Base-by-base conservation (phyloP, 805 yeast genomes). In the Teunomyces stri region DNA sequence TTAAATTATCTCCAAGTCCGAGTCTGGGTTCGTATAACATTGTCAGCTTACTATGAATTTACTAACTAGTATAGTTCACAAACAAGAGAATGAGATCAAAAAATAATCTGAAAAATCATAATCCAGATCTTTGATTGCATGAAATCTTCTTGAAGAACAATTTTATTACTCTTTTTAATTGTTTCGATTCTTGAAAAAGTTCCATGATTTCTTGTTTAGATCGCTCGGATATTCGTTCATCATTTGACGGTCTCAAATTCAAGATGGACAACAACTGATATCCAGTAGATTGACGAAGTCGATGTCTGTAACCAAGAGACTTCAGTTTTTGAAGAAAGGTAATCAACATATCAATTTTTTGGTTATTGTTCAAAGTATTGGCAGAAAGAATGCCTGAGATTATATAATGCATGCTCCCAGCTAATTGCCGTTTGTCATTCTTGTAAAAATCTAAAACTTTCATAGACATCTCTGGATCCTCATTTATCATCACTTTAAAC, bases 21-120 rank as follows among this genome's bases (percentile, higher is more conserved):
- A 6, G 66, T 64, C 2, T 66, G 72, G 72, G 67, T 62, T 57
- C 33, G 66, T 61, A 31, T n/a, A n/a, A 27, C 16, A 7, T 42
- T 6, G 9, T 7, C n/a, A 22, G 9, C n/a, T 10, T 6, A 7
- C 13, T 3, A 12, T 10, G 27, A 7, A 9, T 18, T 9, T 38
- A 53, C 57, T 47, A 49, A 50, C 52, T 20, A 18, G 10, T 16
- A 9, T 42, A 59, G 66, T 65, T 66, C 41, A 62, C 66, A 1
- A 66, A 65, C 39, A 60, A 59, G 44, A 52, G 70, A 46, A 61
- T 58, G 60, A 52, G 65, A 15, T 52, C 57, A 2, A 62, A 60
- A 35, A 36, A 36, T 36, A 36, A 9, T 36, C 16, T 12, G 15
- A 21, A 6, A 9, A n/a, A 25, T 21, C 13, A 30, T n/a, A 28